Conservation (phyloP, 352 stramenopile species). For the Globisporangium spinosum region DNA sequence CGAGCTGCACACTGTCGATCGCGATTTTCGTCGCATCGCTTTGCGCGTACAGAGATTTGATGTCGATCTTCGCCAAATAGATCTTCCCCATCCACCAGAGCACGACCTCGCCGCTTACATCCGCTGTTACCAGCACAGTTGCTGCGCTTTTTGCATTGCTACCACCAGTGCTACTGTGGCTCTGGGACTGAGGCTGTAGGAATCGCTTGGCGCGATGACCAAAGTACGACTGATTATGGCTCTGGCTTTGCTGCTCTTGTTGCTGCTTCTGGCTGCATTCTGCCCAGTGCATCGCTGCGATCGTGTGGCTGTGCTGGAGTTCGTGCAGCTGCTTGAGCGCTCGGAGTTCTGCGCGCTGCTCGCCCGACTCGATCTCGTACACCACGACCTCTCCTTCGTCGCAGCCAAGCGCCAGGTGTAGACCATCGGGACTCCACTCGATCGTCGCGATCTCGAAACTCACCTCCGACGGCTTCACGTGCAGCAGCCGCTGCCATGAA, state of each 20-base stretch:
- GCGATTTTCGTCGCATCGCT: conserved; percentile 13
- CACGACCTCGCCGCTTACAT: conserved; percentile 31
- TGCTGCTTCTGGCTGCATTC: not conserved
- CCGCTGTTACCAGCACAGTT: conserved; percentile 46
- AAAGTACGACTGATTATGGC: conserved; percentile 29
- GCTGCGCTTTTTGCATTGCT: not conserved
- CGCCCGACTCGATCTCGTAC: conserved; percentile 59
- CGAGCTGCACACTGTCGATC: conserved; percentile 35
- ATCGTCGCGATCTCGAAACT: conserved; percentile 48
- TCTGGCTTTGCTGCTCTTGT: conserved; percentile 5
- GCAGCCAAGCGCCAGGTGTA: conserved; percentile 60
- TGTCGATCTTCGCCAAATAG: conserved; percentile 40
- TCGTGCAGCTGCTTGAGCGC: conserved; percentile 23
- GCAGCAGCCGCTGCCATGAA: conserved; percentile 72
- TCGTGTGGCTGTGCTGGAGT: conserved; percentile 33
- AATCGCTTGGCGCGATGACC: conserved; percentile 31
- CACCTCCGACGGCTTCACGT: conserved; percentile 62
- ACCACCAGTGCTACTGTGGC: not conserved
- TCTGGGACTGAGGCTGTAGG: conserved; percentile 13
- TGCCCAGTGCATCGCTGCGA: conserved; percentile 63
- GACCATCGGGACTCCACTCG: conserved; percentile 63
- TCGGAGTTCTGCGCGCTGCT: conserved; percentile 27
- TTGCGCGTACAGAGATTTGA: conserved; percentile 26
- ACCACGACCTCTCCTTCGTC: conserved; percentile 66
- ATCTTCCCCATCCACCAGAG: conserved; percentile 67